A percentile compares a stretch with the other conserved stretches of the same genome.
Conservation (phyloP, 331 rosid species). For the Spiraea crenata region DNA sequence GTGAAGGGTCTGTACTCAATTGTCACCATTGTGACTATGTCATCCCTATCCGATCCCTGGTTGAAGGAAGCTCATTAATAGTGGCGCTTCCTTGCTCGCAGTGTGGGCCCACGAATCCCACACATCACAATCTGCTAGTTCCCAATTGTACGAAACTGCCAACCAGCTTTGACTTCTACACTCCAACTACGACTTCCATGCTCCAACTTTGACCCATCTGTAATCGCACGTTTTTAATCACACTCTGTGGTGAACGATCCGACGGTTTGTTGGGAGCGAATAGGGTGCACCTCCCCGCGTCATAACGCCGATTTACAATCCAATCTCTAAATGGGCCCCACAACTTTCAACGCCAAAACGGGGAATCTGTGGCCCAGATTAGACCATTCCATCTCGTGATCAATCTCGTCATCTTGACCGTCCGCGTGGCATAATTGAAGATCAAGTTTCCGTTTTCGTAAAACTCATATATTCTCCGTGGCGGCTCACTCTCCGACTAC, state of each 20-base stretch:
- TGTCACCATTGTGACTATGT: no score
- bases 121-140: background rate
- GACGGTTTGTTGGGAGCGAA: background rate
- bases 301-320: background rate
- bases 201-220: background rate
- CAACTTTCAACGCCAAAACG: background rate
- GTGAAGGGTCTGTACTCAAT: no score
- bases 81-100: no score
- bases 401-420: background rate
- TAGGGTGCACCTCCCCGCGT: no score
- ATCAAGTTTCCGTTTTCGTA: background rate
- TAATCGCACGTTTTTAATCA: background rate
- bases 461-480: background rate
- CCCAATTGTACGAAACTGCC: background rate
- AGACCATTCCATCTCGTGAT: background rate
- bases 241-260: background rate
- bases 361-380: conserved; percentile 9
- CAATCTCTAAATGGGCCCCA: background rate
- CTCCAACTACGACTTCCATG: background rate
- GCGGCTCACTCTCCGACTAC: conserved; percentile 1
- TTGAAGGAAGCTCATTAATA: no score
- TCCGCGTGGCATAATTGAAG: conserved; percentile 1
- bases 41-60: no score
- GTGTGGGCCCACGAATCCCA: conserved; percentile 2
- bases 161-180: background rate